A percentile compares a stretch with the other conserved stretches of the same genome.
These are phyloP conservation scores for Piromyces sp. DNA, from an alignment of 192 early-diverging fungal genomes.

Conservation along the genomic window DNA sequence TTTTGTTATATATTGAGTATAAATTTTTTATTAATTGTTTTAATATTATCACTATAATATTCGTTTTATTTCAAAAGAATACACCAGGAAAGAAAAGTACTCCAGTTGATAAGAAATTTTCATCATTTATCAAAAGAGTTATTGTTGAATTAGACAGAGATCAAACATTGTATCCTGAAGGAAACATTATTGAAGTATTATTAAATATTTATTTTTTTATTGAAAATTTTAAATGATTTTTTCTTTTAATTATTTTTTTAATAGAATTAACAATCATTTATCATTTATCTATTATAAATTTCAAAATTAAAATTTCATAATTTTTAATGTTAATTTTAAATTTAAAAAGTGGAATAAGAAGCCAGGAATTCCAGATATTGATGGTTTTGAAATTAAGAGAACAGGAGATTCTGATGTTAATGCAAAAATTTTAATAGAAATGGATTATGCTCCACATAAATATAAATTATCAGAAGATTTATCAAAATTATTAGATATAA, in stretches of 20 bases:
- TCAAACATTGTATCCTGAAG: conserved; percentile 54
- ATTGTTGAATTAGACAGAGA: conserved; percentile 72
- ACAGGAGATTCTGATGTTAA: conserved; percentile 71
- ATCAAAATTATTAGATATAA: conserved; percentile 57
- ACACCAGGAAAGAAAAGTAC: conserved; percentile 35
- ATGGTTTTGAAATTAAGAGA: conserved; percentile 89
- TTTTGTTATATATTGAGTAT: too few relatives aligned
- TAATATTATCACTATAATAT: too few relatives aligned
- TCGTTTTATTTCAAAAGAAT: background rate
- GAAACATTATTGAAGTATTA: conserved; percentile 52
- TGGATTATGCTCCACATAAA: conserved; percentile 61
- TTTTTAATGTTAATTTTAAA: too few relatives aligned
- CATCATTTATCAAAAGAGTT: conserved; percentile 65
- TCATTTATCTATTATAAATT: too few relatives aligned
- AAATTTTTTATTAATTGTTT: too few relatives aligned
- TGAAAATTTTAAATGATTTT: too few relatives aligned
- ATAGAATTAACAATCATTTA: too few relatives aligned
- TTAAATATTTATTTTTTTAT: too few relatives aligned
- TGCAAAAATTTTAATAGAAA: conserved; percentile 56
- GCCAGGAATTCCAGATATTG: conserved; percentile 27
- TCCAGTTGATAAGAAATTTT: conserved; percentile 55
- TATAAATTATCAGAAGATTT: conserved; percentile 62
- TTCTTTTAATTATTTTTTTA: too few relatives aligned
- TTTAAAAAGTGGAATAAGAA: conserved; percentile 37
- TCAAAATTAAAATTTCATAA: too few relatives aligned